Base-by-base conservation (phyloP, 495 filamentous ascomycete genomes). In the Hypoxylon intermedium region DNA sequence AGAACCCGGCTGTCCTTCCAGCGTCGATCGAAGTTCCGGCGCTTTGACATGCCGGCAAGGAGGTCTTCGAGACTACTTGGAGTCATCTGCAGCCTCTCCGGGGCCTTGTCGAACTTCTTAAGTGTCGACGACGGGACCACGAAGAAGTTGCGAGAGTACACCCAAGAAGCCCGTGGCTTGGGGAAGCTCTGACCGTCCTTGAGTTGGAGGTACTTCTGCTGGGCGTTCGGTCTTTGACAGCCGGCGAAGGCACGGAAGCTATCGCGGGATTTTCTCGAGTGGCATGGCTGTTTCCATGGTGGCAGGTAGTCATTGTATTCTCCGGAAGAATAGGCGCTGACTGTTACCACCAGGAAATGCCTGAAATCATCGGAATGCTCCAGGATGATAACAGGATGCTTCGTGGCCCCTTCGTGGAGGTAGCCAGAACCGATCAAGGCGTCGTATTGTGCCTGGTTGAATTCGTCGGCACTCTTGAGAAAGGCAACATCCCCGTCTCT, bases 321-420 rank as follows among this genome's bases (percentile, higher is more conserved):
- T 5, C 54, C 53, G 9, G 67, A 69, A 9, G 44, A 16, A 46
- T 73, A 75, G 0, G 73, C 73, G 9, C 72, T 74, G 1, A 75
- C 69, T 0, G 73, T 68, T 2, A 67, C 65, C 24, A 75, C 37
- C 1, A 71, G 28, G 26, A 59, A 58, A 28, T 68, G 23, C 2
- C 21, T 56, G 13, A 37, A 60, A 6, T 58, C 40, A 0, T 11
- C 26, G 0, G 67, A 67, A 12, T 58, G 42, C 11, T 57, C 51
- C 6, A 75, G 54, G 19, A 75, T 54, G 16, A 75, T 72, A 30
- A 74, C 71, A 0, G 73, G 73, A 42, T 75, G 73, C 6, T 49
- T 43, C 3, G 68, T 73, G 0, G 73, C 72, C 5, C 4, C 15
- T 11, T 0, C 9, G 3, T 21, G 50, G 7, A 74, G 3, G 33